Evolutionary conservation across 1,139 yeast genomes (phyloP).

Genomic region (Lodderomyces theae): DNA sequence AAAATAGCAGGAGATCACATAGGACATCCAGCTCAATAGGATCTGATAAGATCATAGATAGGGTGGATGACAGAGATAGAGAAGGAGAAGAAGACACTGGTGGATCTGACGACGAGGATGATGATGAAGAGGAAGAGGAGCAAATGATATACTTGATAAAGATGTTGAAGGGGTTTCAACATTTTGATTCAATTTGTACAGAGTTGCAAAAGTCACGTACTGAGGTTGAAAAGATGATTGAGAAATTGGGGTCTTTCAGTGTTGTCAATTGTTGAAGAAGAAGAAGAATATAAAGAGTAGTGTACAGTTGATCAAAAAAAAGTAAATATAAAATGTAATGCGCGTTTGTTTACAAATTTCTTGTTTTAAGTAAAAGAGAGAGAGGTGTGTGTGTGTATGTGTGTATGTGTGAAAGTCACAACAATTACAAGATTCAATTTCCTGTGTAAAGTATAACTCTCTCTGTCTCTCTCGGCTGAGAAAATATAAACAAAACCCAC

Average conservation of each 20-base stretch:
- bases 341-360: no score
- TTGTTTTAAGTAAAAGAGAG: no score
- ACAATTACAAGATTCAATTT: no score
- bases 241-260: constrained; percentile 42
- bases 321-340: no score
- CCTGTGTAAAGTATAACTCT: no score
- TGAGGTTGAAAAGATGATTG: constrained; percentile 53
- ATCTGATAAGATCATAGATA: neutral
- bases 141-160: constrained; percentile 32
- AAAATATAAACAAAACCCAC: constrained; percentile 7
- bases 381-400: no score
- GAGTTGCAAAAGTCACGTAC: constrained; percentile 55
- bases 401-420: no score
- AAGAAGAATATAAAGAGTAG: constrained; percentile 1
- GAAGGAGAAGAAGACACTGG: constrained; percentile 8
- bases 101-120: constrained; percentile 20
- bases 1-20: no score
- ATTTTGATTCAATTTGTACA: constrained; percentile 72
- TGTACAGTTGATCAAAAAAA: constrained; percentile 3
- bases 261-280: constrained; percentile 33
- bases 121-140: constrained; percentile 9
- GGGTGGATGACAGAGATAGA: constrained; percentile 2
- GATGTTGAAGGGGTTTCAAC: constrained; percentile 56
- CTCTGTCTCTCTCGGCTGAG: neutral
- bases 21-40: constrained; percentile 4